phyloP scores from a whole-genome alignment of 2,329 filamentous ascomycete species.

The Penicillium brasilianum region DNA sequence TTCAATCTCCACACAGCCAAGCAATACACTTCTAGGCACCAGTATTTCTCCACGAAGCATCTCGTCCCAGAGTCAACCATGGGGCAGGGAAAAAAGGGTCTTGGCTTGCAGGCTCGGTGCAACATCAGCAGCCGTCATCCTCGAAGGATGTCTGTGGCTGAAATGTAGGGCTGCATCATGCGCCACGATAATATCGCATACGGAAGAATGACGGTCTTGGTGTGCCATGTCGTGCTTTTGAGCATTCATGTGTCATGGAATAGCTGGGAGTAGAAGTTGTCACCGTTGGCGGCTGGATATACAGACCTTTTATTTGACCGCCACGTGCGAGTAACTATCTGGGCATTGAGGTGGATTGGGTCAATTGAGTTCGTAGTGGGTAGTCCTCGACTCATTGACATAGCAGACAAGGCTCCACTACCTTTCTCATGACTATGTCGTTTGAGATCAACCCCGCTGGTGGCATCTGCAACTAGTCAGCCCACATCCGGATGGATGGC shows the following conservation, averaged over 20 bases:
- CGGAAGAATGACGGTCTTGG: not conserved
- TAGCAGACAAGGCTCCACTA: not conserved
- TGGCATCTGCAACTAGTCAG: slow-evolving; percentile 15
- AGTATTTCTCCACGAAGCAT: slow-evolving; percentile 18
- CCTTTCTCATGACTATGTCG: not conserved
- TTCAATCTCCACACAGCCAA: slow-evolving; percentile 8
- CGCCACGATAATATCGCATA: slow-evolving; percentile 23
- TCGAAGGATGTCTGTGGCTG: slow-evolving; percentile 22
- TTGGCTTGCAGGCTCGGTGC: slow-evolving; percentile 25
- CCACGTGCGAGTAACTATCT: not conserved
- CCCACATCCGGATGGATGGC: slow-evolving; percentile 17
- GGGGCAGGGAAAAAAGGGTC: slow-evolving; percentile 4
- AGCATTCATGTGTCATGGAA: not conserved
- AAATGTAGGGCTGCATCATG: slow-evolving; percentile 16
- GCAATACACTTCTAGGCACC: slow-evolving; percentile 23
- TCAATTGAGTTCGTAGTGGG: not conserved
- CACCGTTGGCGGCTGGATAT: not conserved
- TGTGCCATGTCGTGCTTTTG: not conserved
- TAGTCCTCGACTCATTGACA: not conserved
- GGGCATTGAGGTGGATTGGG: not conserved
- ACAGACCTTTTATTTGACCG: too few species aligned
- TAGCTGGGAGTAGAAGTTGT: not conserved
- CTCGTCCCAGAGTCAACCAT: slow-evolving; percentile 3
- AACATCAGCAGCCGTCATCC: slow-evolving; percentile 17
- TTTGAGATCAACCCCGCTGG: not conserved